Percentiles rank a stretch among this genome's conserved stretches.
These are phyloP conservation scores for Acacia pycnantha DNA, from an alignment of 331 rosid species.

Conservation along the genomic window DNA sequence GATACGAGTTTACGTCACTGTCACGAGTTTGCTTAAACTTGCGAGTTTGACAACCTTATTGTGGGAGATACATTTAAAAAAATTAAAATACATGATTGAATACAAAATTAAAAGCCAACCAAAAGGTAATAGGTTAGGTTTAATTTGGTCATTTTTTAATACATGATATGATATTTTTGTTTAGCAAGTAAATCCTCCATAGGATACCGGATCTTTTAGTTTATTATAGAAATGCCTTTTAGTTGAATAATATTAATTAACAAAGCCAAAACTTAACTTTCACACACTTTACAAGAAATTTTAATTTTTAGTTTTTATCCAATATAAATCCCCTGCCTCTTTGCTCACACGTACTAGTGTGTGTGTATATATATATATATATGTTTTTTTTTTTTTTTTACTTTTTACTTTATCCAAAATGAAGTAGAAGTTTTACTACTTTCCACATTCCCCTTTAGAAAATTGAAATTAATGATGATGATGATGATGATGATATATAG, in stretches of 20 bases:
- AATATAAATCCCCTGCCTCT: neutral
- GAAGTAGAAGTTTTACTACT: neutral
- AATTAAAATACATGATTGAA: neutral
- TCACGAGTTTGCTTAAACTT: too few species aligned
- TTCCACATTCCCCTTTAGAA: neutral
- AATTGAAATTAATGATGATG: too few species aligned
- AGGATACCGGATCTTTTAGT: neutral
- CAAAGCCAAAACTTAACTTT: neutral
- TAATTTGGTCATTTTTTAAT: neutral
- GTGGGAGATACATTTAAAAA: neutral
- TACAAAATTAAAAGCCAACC: neutral
- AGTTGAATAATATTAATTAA: neutral
- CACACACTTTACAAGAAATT: neutral
- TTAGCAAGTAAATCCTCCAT: neutral
- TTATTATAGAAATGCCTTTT: neutral
- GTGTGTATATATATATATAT: too few species aligned
- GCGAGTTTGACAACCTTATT: too few species aligned
- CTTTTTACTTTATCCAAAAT: too few species aligned
- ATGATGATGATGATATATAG: neutral
- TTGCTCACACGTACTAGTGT: too few species aligned
- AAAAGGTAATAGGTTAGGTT: neutral
- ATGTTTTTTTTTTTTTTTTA: too few species aligned
- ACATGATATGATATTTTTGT: neutral
- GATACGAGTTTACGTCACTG: too few species aligned
- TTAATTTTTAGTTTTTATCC: neutral